Conservation (phyloP, 2,329 filamentous ascomycete genomes). For the Colletotrichum filicis region DNA sequence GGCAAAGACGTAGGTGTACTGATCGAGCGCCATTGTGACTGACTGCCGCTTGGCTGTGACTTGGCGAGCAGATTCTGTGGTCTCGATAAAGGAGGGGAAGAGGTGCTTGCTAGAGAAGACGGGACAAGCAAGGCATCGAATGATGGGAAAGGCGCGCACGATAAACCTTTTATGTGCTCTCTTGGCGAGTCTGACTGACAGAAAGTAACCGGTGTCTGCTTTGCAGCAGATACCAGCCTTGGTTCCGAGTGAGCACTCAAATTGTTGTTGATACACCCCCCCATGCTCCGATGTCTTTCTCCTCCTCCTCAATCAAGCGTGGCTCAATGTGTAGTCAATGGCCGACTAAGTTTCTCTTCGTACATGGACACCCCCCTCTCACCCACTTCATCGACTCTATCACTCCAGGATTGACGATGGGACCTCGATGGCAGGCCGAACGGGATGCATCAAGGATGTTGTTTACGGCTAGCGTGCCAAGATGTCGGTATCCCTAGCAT, state of each 20-base stretch:
- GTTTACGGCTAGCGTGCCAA: constrained; percentile 30
- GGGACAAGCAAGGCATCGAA: background rate
- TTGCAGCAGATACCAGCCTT: background rate
- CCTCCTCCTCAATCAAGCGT: background rate
- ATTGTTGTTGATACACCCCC: background rate
- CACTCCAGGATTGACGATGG: background rate
- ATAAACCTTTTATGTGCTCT: constrained; percentile 29
- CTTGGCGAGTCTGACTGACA: constrained; percentile 8
- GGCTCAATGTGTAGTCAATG: background rate
- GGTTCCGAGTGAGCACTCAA: background rate
- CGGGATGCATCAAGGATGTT: constrained; percentile 12
- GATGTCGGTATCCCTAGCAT: constrained; percentile 34
- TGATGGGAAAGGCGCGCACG: background rate
- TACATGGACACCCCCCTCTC: constrained; percentile 1
- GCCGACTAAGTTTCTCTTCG: background rate
- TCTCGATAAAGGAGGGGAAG: constrained; percentile 10
- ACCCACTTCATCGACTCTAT: background rate
- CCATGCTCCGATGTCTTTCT: background rate
- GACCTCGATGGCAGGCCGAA: background rate
- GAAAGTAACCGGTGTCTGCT: background rate
- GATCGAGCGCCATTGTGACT: constrained; percentile 65
- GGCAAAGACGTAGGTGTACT: constrained; percentile 79
- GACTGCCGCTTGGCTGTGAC: constrained; percentile 22
- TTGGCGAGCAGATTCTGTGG: constrained; percentile 22
- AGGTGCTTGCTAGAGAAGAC: constrained; percentile 17